Evolutionary conservation across 129 eudicot species (phyloP).

Genomic region (Flaveria linearis): DNA sequence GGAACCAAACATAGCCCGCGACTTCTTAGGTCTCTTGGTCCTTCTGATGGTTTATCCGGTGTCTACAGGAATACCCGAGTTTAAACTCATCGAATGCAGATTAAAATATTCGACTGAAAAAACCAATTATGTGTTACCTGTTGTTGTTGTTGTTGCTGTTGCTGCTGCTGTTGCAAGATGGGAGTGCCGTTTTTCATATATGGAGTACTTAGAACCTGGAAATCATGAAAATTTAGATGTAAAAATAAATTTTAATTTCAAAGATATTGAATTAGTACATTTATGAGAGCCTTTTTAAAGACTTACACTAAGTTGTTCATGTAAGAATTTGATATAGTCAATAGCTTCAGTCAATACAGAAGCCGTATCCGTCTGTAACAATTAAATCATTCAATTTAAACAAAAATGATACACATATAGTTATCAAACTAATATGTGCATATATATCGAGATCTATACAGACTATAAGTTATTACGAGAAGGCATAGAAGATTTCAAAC

Average conservation of each 20-base stretch:
- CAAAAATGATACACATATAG: neutral
- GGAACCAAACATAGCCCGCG: conserved; percentile 93
- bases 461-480: neutral
- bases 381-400: neutral
- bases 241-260: too few species aligned
- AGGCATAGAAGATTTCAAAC: too few species aligned
- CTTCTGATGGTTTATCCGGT: conserved; percentile 55
- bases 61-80: conserved; percentile 32
- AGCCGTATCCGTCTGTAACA: conserved; percentile 93
- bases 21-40: conserved; percentile 65
- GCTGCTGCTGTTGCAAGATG: conserved; percentile 50
- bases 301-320: conserved; percentile 95
- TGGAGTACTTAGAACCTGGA: conserved; percentile 83
- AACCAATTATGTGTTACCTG: conserved; percentile 41
- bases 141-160: conserved; percentile 71
- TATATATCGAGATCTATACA: neutral
- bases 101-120: neutral
- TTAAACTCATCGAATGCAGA: neutral
- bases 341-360: conserved; percentile 95
- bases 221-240: neutral
- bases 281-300: neutral
- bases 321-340: conserved; percentile 84
- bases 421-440: neutral
- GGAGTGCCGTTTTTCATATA: conserved; percentile 89
- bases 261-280: neutral